Conservation (phyloP, 208 protist genomes). For the Naegleria lovaniensis region DNA sequence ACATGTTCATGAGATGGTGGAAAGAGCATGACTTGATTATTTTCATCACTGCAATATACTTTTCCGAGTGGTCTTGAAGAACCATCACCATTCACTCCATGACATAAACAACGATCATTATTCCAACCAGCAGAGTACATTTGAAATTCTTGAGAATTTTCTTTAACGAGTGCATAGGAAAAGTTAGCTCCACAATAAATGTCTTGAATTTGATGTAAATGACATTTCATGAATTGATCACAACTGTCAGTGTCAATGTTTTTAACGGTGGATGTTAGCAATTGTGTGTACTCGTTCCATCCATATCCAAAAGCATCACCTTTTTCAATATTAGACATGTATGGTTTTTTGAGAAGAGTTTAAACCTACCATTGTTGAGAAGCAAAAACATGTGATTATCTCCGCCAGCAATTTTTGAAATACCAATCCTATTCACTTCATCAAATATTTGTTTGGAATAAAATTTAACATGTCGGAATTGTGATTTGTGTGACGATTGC, state of each 20-base stretch:
- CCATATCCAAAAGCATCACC: not conserved
- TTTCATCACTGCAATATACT: not conserved
- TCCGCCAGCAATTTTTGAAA: not conserved
- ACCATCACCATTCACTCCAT: not conserved
- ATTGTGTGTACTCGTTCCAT: not conserved
- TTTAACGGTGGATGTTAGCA: not conserved
- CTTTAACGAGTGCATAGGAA: not conserved
- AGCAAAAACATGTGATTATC: not conserved
- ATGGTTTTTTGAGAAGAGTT: too few species aligned
- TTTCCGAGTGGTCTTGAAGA: not conserved
- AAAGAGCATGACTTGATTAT: not conserved
- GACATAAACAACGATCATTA: not conserved
- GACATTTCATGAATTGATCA: not conserved
- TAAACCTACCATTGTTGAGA: not conserved
- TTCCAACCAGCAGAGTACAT: not conserved
- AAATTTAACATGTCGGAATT: not conserved
- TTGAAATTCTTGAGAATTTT: not conserved
- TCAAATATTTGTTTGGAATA: not conserved
- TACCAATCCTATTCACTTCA: not conserved
- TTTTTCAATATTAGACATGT: too few species aligned
- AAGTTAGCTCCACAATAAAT: not conserved
- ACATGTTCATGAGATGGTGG: not conserved
- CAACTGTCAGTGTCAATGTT: not conserved
- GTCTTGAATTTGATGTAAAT: not conserved
- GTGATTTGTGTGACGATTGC: not conserved